Conservation (phyloP, 2,329 filamentous ascomycete genomes). For the Periconia macrospinosa region DNA sequence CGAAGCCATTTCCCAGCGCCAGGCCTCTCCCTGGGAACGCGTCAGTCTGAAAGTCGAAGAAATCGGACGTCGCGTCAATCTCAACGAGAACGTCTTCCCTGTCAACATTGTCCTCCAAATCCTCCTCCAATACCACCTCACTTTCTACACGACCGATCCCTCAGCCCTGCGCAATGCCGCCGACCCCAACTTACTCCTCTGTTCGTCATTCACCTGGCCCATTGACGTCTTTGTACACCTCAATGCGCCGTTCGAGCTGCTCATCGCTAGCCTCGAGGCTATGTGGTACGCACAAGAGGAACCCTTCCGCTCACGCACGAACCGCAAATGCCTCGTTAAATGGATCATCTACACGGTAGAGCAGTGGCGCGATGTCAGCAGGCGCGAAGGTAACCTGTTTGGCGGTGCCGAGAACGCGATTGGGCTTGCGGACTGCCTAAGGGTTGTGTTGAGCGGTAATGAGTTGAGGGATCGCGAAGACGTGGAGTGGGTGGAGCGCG, state of each 20-base stretch:
- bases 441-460: slow-evolving; percentile 49
- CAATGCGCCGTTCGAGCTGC: slow-evolving; percentile 61
- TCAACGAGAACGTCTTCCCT: slow-evolving; percentile 60
- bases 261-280: slow-evolving; percentile 64
- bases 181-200: slow-evolving; percentile 16
- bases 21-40: slow-evolving; percentile 67
- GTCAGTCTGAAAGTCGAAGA: slow-evolving; percentile 64
- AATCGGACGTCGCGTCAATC: slow-evolving; percentile 58
- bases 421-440: slow-evolving; percentile 40
- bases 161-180: slow-evolving; percentile 6
- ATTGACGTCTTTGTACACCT: slow-evolving; percentile 68
- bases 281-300: slow-evolving; percentile 69
- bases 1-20: slow-evolving; percentile 50
- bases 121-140: slow-evolving; percentile 46
- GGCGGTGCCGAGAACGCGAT: slow-evolving; percentile 62
- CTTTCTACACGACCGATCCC: slow-evolving; percentile 52
- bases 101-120: slow-evolving; percentile 46
- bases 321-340: slow-evolving; percentile 59
- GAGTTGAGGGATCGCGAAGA: slow-evolving; percentile 42
- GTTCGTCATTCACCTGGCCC: slow-evolving; percentile 56
- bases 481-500: slow-evolving; percentile 34
- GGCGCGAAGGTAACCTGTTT: slow-evolving; percentile 57
- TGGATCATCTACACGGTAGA: slow-evolving; percentile 65
- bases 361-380: slow-evolving; percentile 62
- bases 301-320: slow-evolving; percentile 61